Evolutionary conservation across 2,329 filamentous ascomycete species (phyloP).

Genomic region (Colletotrichum lentis): DNA sequence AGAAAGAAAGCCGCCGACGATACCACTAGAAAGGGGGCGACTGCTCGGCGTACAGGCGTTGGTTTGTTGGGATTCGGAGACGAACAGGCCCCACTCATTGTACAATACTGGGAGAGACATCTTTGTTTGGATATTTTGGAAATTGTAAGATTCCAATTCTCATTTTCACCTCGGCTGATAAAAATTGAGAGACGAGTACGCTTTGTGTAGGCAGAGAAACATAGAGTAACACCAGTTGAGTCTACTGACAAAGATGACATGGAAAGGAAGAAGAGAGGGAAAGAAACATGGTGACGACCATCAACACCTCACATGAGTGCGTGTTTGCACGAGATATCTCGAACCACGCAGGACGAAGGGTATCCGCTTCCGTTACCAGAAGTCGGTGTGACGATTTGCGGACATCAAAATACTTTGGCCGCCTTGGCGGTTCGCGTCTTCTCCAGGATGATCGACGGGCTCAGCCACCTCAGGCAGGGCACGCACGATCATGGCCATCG

Average conservation of each 20-base stretch:
- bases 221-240: too few relatives aligned
- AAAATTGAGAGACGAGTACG: neutral
- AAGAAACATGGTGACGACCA: too few relatives aligned
- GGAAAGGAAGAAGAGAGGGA: neutral
- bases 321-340: neutral
- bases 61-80: constrained; percentile 18
- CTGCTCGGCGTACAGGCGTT: constrained; percentile 30
- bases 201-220: neutral
- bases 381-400: constrained; percentile 6
- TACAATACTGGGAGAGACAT: constrained; percentile 22
- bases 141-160: neutral
- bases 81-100: constrained; percentile 24
- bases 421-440: constrained; percentile 1
- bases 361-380: neutral
- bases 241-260: neutral
- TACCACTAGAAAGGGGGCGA: constrained; percentile 25
- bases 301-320: neutral
- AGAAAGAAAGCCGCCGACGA: constrained; percentile 14
- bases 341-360: neutral
- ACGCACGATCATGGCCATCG: constrained; percentile 22
- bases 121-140: neutral
- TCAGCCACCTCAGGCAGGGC: constrained; percentile 13
- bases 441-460: constrained; percentile 29
- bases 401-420: constrained; percentile 4
- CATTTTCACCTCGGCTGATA: neutral